Evolutionary conservation across 148 eudicot genomes (phyloP), one percentile per base, ranked within the genome.

Genomic region (Dianthus caryophyllus): DNA sequence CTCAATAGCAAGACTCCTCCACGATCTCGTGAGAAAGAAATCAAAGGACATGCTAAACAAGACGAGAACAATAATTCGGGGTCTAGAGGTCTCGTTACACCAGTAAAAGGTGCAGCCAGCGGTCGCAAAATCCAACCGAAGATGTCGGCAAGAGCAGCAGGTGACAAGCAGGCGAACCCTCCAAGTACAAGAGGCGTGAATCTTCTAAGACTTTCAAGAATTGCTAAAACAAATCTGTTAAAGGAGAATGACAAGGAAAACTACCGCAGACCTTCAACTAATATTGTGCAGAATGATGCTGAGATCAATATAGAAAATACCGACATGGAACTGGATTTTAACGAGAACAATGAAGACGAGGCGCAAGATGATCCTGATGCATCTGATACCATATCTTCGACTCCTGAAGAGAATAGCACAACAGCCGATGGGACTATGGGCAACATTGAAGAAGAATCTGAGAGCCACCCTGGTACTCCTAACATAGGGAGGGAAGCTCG

Each of bases 291-390:
- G 70, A 87, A 90, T 78, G 96, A 90, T 74, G 79, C 84, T 64
- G 99, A 90, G 67, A 83, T 95, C 70, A 83, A 90, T 68, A 88
- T 95, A 73, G 97, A 95, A 49, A 88, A 95, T 75, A 88, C 89
- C 44, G 99, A 95, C 73, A 95, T 95, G 99, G 99, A 95, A 65
- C 97, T 95, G 43, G 99, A 95, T 80, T 95, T 95, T 78, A 70
- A 85, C 76, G 99, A 95, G 78, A 87, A 85, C 70, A 74, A 63
- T 41, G 97, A 90, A 64, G 97, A 90, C 56, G 93, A 94, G n/a
- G 57, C 85, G 55, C 81, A 76, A 14, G 99, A 88, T 69, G 97
- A 95, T 33, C 75, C 77, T 73, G 97, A 94, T 69, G 88, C 77
- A 47, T 68, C 92, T 64, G 93, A 84, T 50, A 77, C 66, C 64